Conservation (phyloP, 2,329 filamentous ascomycete genomes). For the Colletotrichum sp. region DNA sequence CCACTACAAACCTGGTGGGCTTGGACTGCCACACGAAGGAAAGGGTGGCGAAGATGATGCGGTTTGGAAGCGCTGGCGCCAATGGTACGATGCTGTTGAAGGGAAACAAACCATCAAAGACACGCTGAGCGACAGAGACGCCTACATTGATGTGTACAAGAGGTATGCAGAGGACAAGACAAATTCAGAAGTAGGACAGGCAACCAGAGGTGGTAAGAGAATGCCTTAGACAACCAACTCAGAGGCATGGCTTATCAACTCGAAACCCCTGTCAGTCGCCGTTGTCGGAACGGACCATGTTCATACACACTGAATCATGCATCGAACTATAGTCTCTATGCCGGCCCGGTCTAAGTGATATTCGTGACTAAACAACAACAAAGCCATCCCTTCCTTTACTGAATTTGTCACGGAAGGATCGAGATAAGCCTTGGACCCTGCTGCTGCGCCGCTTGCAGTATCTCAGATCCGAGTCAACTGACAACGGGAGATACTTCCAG, state of each 20-base stretch:
- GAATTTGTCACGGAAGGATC: background rate
- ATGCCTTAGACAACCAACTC: slow-evolving; percentile 53
- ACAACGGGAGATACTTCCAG: background rate
- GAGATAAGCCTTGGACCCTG: background rate
- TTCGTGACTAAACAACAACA: background rate
- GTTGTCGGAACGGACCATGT: background rate
- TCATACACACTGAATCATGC: background rate
- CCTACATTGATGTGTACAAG: slow-evolving; percentile 73
- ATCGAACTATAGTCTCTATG: background rate
- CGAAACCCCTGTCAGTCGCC: background rate
- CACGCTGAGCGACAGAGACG: slow-evolving; percentile 71
- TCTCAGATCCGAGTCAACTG: background rate
- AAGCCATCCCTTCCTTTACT: background rate
- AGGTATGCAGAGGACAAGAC: slow-evolving; percentile 71
- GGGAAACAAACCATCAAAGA: slow-evolving; percentile 66
- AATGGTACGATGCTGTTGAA: slow-evolving; percentile 66
- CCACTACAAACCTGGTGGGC: slow-evolving; percentile 69
- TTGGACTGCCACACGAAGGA: slow-evolving; percentile 44
- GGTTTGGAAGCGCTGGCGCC: slow-evolving; percentile 69
- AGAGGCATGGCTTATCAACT: background rate
- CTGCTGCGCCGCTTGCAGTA: background rate
- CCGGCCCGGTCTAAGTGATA: background rate
- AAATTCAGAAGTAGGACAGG: slow-evolving; percentile 65
- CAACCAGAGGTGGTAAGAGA: slow-evolving; percentile 65
- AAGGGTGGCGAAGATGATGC: slow-evolving; percentile 50